phyloP scores from a whole-genome alignment of 345 rosid species.

The Erucastrum elatum region DNA sequence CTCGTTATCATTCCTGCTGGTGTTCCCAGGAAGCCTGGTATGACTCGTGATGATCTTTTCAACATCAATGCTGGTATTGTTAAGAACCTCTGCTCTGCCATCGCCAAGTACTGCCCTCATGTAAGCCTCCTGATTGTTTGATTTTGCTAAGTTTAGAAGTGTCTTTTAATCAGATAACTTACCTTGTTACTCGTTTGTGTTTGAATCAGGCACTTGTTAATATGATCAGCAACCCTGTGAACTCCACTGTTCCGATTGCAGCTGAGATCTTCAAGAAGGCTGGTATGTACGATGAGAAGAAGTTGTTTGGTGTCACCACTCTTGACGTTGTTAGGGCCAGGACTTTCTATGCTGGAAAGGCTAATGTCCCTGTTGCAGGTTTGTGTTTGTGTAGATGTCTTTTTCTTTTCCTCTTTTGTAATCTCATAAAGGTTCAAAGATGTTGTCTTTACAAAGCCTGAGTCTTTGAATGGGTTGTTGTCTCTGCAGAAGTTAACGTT shows the following conservation, averaged over 20 bases:
- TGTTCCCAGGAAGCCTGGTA: slow-evolving; percentile 77
- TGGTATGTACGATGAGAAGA: slow-evolving; percentile 68
- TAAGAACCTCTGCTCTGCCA: slow-evolving; percentile 50
- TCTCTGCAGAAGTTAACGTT: slow-evolving; percentile 62
- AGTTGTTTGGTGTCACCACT: slow-evolving; percentile 78
- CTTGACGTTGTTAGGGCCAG: slow-evolving; percentile 82
- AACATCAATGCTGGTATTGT: slow-evolving; percentile 66
- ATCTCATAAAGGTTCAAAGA: too few relatives aligned
- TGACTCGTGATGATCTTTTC: slow-evolving; percentile 78
- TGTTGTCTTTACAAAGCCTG: not conserved
- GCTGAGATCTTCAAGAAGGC: slow-evolving; percentile 81
- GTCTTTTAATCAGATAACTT: too few relatives aligned
- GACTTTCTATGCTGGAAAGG: slow-evolving; percentile 82
- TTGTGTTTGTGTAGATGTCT: not conserved
- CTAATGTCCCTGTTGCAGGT: slow-evolving; percentile 54
- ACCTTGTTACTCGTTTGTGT: too few relatives aligned
- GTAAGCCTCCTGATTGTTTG: slow-evolving; percentile 26
- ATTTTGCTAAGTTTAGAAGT: not conserved
- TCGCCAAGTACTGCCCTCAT: slow-evolving; percentile 60
- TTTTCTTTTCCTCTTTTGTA: too few relatives aligned
- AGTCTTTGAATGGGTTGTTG: slow-evolving; percentile 5
- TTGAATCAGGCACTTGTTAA: slow-evolving; percentile 58
- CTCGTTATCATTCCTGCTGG: slow-evolving; percentile 71
- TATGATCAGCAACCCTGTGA: slow-evolving; percentile 85
- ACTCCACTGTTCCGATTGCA: slow-evolving; percentile 78